Conservation (phyloP, 2,329 filamentous ascomycete species). For the Hypoxylon sp. region DNA sequence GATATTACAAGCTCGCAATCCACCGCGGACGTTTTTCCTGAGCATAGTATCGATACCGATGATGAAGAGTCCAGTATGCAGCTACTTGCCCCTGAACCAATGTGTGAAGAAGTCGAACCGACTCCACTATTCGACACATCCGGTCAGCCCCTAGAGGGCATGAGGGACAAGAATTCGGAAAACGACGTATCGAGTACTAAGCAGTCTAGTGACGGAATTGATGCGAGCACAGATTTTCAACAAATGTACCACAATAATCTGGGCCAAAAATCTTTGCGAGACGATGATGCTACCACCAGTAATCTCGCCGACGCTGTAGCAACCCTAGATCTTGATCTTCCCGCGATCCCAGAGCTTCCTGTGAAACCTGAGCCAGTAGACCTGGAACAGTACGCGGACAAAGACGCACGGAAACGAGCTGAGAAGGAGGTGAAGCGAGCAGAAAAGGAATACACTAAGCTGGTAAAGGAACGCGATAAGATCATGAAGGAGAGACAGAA, state of each 20-base stretch:
- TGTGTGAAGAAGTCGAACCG: constrained; percentile 43
- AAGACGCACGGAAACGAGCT: constrained; percentile 74
- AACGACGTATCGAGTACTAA: background rate
- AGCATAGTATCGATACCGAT: constrained; percentile 32
- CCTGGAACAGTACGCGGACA: constrained; percentile 70
- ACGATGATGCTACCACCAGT: constrained; percentile 17
- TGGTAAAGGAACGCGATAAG: constrained; percentile 75
- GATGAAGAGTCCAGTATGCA: constrained; percentile 45
- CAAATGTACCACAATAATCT: constrained; percentile 10
- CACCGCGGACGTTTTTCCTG: constrained; percentile 28
- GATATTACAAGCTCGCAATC: constrained; percentile 48
- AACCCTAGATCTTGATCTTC: constrained; percentile 53
- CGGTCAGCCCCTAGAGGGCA: background rate
- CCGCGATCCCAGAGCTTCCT: constrained; percentile 65
- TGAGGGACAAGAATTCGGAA: background rate
- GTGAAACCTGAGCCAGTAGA: constrained; percentile 68
- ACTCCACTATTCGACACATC: constrained; percentile 3
- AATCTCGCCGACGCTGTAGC: constrained; percentile 39
- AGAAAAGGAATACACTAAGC: constrained; percentile 74
- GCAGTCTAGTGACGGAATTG: background rate
- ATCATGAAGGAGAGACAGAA: constrained; percentile 74
- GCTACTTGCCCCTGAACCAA: constrained; percentile 47
- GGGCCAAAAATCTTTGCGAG: constrained; percentile 5
- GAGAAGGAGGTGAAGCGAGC: constrained; percentile 75
- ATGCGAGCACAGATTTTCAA: constrained; percentile 3